These are phyloP conservation scores for Candida methanosorbosa DNA, from an alignment of 805 yeast genomes.

Conservation along the genomic window DNA sequence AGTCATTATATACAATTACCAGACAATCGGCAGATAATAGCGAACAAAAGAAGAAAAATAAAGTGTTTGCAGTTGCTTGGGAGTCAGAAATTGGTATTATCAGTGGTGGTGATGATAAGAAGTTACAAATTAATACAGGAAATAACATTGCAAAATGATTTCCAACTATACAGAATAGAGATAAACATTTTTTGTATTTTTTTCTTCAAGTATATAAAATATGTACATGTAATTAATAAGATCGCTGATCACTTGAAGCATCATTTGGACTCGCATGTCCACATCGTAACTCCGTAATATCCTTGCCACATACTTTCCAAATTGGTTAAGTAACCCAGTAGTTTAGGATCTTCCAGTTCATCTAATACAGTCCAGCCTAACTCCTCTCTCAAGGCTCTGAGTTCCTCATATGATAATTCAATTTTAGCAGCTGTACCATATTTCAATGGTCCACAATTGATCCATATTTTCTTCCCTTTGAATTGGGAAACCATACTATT, in stretches of 20 bases:
- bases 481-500: conserved; percentile 27
- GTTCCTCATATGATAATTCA: conserved; percentile 68
- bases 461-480: conserved; percentile 51
- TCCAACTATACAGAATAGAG: background rate
- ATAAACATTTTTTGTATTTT: no score
- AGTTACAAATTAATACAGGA: conserved; percentile 64
- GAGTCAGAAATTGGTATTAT: conserved; percentile 69
- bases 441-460: conserved; percentile 86
- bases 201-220: background rate
- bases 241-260: no score
- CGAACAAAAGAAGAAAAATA: conserved; percentile 36
- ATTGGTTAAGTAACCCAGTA: conserved; percentile 63
- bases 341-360: conserved; percentile 21
- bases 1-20: conserved; percentile 71
- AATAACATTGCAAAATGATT: conserved; percentile 4
- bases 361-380: conserved; percentile 58
- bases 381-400: conserved; percentile 37
- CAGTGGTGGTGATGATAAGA: conserved; percentile 92
- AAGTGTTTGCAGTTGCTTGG: conserved; percentile 88
- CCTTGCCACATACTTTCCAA: conserved; percentile 67
- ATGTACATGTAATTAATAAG: background rate
- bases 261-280: conserved; percentile 27
- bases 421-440: conserved; percentile 80
- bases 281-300: conserved; percentile 56
- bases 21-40: conserved; percentile 46